Conservation (phyloP, 2,329 filamentous ascomycete genomes). For the Xylariaceae sp. region DNA sequence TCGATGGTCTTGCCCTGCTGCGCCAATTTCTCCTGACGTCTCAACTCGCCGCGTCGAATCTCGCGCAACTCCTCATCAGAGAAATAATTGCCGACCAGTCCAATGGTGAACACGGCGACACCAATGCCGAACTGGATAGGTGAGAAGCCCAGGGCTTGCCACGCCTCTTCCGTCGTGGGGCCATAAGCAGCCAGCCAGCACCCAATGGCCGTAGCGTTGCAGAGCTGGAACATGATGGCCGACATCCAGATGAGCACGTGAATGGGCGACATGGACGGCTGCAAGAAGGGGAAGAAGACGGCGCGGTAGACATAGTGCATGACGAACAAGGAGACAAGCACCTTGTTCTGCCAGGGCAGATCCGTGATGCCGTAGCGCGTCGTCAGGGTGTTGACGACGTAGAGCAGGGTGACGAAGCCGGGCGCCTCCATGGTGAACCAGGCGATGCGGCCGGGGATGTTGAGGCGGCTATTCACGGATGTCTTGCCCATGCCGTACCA, state of each 20-base stretch:
- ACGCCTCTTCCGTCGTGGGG: constrained; percentile 52
- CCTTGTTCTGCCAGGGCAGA: constrained; percentile 72
- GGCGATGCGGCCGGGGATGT: constrained; percentile 80
- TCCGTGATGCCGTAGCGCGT: constrained; percentile 49
- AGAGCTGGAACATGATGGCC: constrained; percentile 69
- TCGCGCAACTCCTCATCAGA: constrained; percentile 87
- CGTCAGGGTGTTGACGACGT: constrained; percentile 69
- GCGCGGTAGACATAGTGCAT: constrained; percentile 92
- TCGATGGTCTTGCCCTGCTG: constrained; percentile 48
- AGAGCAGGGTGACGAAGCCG: constrained; percentile 71
- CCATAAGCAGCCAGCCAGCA: constrained; percentile 81
- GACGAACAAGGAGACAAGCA: constrained; percentile 65
- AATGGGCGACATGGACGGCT: constrained; percentile 90
- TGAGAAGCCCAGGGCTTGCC: constrained; percentile 38
- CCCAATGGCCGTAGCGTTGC: constrained; percentile 73
- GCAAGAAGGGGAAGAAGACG: constrained; percentile 71
- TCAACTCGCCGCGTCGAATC: constrained; percentile 67
- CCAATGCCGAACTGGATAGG: constrained; percentile 54
- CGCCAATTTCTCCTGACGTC: constrained; percentile 47
- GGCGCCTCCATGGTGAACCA: constrained; percentile 88
- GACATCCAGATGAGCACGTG: constrained; percentile 61
- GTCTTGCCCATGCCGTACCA: constrained; percentile 95
- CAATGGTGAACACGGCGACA: constrained; percentile 68
- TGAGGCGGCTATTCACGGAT: constrained; percentile 66
- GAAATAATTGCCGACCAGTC: constrained; percentile 74